phyloP scores from a whole-genome alignment of 2,329 filamentous ascomycete genomes.

The Annulohypoxylon truncatum region DNA sequence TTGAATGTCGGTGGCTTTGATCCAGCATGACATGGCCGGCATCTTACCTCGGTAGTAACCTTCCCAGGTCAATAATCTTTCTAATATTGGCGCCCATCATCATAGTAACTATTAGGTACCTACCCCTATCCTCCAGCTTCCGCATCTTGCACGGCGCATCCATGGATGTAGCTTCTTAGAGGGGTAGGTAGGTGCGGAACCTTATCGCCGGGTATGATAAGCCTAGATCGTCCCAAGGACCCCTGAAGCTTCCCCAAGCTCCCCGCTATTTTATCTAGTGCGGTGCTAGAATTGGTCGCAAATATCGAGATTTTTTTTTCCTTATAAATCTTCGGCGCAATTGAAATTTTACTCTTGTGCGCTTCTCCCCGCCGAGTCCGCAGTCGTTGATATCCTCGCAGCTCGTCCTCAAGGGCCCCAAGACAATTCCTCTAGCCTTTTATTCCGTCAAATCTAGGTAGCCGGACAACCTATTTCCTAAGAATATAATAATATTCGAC shows the following conservation, averaged over 20 bases:
- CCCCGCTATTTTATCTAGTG: conserved; percentile 32
- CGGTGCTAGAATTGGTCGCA: conserved; percentile 26
- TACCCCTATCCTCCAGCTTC: not conserved
- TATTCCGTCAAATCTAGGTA: conserved; percentile 2
- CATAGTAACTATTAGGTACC: not conserved
- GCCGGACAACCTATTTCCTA: not conserved
- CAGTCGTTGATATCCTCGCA: conserved; percentile 17
- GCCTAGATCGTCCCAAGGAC: conserved; percentile 18
- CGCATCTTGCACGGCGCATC: not conserved
- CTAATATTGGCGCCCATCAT: not conserved
- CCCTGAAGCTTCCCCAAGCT: conserved; percentile 24
- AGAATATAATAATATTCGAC: not conserved
- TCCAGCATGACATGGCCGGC: not conserved
- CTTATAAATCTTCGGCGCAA: conserved; percentile 28
- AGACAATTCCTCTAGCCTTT: not conserved
- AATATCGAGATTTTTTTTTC: conserved; percentile 33
- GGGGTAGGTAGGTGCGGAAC: conserved; percentile 9
- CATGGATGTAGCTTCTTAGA: conserved; percentile 3
- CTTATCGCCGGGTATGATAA: conserved; percentile 33
- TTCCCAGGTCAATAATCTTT: not conserved
- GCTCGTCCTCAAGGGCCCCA: conserved; percentile 12
- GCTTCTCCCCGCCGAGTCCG: conserved; percentile 27
- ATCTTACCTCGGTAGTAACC: not conserved
- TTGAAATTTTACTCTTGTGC: conserved; percentile 38
- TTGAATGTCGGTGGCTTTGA: too few species aligned